A percentile compares a stretch with the other conserved stretches of the same genome.
Conservation (phyloP, 805 yeast species). For the Hemisphaericaspora nanyangensis region DNA sequence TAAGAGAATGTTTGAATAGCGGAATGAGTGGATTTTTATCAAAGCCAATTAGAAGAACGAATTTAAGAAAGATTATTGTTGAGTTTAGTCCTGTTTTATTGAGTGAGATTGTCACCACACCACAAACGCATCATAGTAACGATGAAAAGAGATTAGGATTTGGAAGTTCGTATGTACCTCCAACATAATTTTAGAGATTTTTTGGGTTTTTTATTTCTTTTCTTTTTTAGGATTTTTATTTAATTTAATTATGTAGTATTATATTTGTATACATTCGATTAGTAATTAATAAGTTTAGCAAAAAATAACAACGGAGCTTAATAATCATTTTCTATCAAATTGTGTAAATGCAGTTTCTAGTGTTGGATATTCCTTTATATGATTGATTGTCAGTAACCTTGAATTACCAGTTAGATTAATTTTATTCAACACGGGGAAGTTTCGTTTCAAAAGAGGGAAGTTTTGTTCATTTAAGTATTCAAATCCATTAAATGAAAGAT, state of each 20-base stretch:
- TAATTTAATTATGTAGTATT: no score
- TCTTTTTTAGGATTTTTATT: neutral
- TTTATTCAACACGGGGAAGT: constrained; percentile 1
- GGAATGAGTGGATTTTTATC: constrained; percentile 93
- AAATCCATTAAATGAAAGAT: constrained; percentile 10
- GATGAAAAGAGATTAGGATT: constrained; percentile 27
- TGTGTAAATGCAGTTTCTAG: constrained; percentile 2
- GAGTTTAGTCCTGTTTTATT: constrained; percentile 41
- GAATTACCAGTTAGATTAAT: constrained; percentile 7
- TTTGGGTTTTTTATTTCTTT: neutral
- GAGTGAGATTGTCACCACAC: constrained; percentile 31
- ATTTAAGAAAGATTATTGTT: constrained; percentile 53
- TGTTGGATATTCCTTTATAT: neutral
- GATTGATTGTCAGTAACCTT: neutral
- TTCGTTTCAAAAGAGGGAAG: constrained; percentile 6
- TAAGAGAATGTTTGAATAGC: constrained; percentile 75
- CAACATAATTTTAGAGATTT: constrained; percentile 1
- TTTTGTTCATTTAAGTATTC: constrained; percentile 8
- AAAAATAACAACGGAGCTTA: no score
- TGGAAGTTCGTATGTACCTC: constrained; percentile 8
- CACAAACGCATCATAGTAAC: constrained; percentile 19
- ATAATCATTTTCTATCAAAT: neutral
- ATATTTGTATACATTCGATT: neutral
- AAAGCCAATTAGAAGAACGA: constrained; percentile 77
- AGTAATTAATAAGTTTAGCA: neutral